phyloP scores from a whole-genome alignment of 129 eudicot species.

The Helichrysum umbraculigerum region DNA sequence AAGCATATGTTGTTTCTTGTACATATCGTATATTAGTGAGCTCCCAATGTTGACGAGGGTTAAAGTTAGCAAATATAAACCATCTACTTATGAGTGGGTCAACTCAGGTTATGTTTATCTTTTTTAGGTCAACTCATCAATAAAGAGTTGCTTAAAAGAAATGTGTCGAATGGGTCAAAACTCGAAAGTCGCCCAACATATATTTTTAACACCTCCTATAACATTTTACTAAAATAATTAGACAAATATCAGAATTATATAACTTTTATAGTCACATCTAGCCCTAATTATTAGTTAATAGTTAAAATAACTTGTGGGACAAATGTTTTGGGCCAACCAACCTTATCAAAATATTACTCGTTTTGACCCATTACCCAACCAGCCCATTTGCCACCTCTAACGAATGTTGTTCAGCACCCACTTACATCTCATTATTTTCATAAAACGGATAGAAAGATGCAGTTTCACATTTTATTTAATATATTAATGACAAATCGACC shows the following conservation, averaged over 20 bases:
- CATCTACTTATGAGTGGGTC: background rate
- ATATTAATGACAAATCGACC: background rate
- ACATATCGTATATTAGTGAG: background rate
- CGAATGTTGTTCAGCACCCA: background rate
- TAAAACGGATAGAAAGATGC: background rate
- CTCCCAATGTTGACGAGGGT: background rate
- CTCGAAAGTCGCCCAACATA: background rate
- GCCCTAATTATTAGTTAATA: background rate
- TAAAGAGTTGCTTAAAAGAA: background rate
- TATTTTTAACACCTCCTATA: background rate
- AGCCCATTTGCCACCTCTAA: background rate
- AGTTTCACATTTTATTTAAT: conserved; percentile 7
- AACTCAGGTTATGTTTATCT: background rate
- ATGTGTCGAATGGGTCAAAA: background rate
- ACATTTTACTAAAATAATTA: no score
- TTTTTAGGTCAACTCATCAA: background rate
- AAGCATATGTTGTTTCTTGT: background rate
- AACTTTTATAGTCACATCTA: background rate
- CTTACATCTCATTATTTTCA: conserved; percentile 2
- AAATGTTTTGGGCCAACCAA: background rate
- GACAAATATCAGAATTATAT: background rate
- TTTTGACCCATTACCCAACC: background rate
- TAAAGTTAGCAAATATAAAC: background rate
- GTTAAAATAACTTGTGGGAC: background rate
- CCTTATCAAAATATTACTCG: background rate